Evolutionary conservation across 495 filamentous ascomycete genomes (phyloP), one percentile per base, ranked within the genome.

Genomic region (Aspergillus indologenus): DNA sequence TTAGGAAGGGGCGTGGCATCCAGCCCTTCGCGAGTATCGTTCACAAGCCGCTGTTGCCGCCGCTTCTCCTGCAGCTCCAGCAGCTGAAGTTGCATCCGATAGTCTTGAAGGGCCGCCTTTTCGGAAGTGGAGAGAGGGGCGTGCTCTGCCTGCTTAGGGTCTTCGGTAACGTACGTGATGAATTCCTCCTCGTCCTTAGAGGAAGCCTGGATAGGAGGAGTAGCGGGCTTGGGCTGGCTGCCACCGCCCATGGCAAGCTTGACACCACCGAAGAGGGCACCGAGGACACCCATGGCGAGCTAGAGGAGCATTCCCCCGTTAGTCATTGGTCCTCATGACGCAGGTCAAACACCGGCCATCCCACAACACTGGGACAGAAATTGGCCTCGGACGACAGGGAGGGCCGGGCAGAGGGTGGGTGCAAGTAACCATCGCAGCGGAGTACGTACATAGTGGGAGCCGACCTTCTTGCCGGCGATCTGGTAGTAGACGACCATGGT

Each of bases 111-210:
- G n/a, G n/a, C n/a, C n/a, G n/a, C n/a, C n/a, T n/a, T n/a, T n/a
- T n/a, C n/a, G n/a, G n/a, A n/a, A n/a, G n/a, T n/a, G n/a, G n/a
- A n/a, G n/a, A n/a, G n/a, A 29, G 9, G 26, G 26, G 26, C 4
- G 26, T 4, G 26, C 26, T 29, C n/a, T n/a, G n/a, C n/a, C n/a
- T 29, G 26, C 26, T 3, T 3, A 29, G 26, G 4, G 3, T 29
- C 3, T 29, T 29, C 26, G 48, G 60, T 26, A 60, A 75, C 89
- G 72, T 85, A 98, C 93, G 96, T 90, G 81, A 98, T 94, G 79
- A 97, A 98, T 65, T 87, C 86, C 80, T 95, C 92, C 83, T 98
- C 93, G 70, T 97, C 93, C 70, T 90, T 87, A 78, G 86, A 92
- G 58, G 79, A 78, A 46, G 93, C 92, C 74, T 92, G 88, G 81